These are phyloP conservation scores for Boechera stricta DNA, from an alignment of 345 rosid genomes.

Conservation along the genomic window DNA sequence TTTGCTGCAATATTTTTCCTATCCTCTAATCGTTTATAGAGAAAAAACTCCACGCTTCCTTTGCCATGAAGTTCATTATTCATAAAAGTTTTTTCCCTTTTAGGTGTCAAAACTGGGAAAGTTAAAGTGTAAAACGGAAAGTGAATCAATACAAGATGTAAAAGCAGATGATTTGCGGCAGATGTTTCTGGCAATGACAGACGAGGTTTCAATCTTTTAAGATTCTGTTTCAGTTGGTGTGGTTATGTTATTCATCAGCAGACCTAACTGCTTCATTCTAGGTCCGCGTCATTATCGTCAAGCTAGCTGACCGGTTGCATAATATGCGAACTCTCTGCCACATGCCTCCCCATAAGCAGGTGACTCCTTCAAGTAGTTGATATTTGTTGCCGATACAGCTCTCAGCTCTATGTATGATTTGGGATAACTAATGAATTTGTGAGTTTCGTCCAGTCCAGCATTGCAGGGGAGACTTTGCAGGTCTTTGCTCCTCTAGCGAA, in stretches of 20 bases:
- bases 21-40: constrained; percentile 3
- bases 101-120: constrained; percentile 98
- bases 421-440: constrained; percentile 40
- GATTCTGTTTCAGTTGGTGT: constrained; percentile 30
- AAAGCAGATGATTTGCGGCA: constrained; percentile 99
- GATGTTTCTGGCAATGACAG: constrained; percentile 99
- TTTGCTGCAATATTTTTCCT: constrained; percentile 28
- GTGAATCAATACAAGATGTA: constrained; percentile 82
- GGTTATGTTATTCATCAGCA: constrained; percentile 15
- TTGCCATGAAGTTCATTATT: constrained; percentile 16
- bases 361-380: constrained; percentile 40
- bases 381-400: constrained; percentile 23
- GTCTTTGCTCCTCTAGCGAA: constrained; percentile 98
- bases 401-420: constrained; percentile 22
- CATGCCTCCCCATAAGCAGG: constrained; percentile 99
- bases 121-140: constrained; percentile 79
- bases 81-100: constrained; percentile 13
- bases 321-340: constrained; percentile 95
- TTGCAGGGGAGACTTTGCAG: constrained; percentile 94
- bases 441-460: constrained; percentile 77
- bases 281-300: constrained; percentile 99
- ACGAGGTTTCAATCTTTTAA: constrained; percentile 62
- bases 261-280: constrained; percentile 49
- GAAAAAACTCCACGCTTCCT: constrained; percentile 3
- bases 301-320: constrained; percentile 97